Base-by-base conservation (phyloP, 768 basidiomycete genomes). In the Tylopilus subfusipes region DNA sequence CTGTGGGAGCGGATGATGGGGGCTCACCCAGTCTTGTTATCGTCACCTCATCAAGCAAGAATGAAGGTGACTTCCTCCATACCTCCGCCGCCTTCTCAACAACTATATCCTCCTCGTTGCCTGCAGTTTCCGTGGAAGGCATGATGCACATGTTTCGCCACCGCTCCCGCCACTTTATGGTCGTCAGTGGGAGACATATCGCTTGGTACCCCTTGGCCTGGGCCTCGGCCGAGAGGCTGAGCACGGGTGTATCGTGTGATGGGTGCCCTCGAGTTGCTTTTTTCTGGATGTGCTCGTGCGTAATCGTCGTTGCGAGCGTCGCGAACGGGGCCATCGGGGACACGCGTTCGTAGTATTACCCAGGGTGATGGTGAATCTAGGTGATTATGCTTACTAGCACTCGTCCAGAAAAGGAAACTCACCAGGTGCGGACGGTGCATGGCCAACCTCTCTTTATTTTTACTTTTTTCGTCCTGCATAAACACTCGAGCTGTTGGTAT, bases 61-160 rank as follows among this genome's bases (percentile, higher is more conserved):
- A 95, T 36, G 77, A 83, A 27, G 93, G 93, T 21, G 82, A 82
- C 50, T 82, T 78, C 64, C 97, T 81, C 97, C 97, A 99, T 16
- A 74, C 73, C 72, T 99, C 97, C 2, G 93, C 92, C 33, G 75
- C 78, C 65, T 75, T 76, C 63, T 87, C 84, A 11, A 79, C 76
- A 31, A 65, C 73, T 52, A 72, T 67, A 69, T 56, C 79, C 70
- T 45, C 74, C 70, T 59, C 74, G 59, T 62, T 74, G 54, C 57
- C 67, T 63, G 52, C 70, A 36, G 58, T 63, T 34, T 65, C 66
- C n/a, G 75, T 73, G 14, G 76, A 70, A 2, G 82, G 78, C 53
- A 89, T 70, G 57, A 93, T 75, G 72, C 97, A 99, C 82, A 98
- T 92, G 50, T 83, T 76, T 59, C 81, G 78, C 96, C 97, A 99